These are phyloP conservation scores for Penicillium sp. DNA, from an alignment of 2,329 filamentous ascomycete genomes.

Conservation along the genomic window DNA sequence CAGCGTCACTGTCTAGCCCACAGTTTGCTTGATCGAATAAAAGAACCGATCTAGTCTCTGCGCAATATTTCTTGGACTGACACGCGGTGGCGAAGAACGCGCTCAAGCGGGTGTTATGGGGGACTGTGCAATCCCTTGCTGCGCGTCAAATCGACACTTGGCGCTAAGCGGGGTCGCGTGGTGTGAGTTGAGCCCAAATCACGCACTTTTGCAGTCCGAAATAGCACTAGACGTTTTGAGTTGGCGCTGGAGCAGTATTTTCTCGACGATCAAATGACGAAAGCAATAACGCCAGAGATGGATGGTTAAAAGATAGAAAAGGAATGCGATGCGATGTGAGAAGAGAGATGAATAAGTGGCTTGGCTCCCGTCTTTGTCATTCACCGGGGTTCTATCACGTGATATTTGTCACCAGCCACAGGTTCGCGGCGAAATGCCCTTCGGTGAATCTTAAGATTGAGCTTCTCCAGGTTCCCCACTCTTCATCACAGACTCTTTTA, in stretches of 20 bases:
- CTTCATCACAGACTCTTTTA: conserved; percentile 16
- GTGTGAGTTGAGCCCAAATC: conserved; percentile 2
- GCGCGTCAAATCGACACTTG: conserved; percentile 23
- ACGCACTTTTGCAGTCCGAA: neutral
- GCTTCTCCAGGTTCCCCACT: conserved; percentile 23
- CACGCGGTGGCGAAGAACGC: conserved; percentile 13
- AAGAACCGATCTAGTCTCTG: conserved; percentile 19
- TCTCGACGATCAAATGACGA: neutral
- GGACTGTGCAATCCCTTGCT: conserved; percentile 20
- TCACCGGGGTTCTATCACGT: neutral
- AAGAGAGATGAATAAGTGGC: conserved; percentile 1
- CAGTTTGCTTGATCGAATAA: conserved; percentile 28
- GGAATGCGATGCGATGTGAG: conserved; percentile 1
- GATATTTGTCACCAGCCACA: conserved; percentile 7
- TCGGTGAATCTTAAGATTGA: conserved; percentile 8
- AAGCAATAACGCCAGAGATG: neutral
- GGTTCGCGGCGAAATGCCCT: conserved; percentile 8
- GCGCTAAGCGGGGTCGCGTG: conserved; percentile 27
- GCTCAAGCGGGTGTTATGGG: conserved; percentile 12
- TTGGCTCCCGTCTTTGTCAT: conserved; percentile 7
- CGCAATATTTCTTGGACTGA: conserved; percentile 11
- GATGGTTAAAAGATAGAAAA: conserved; percentile 1
- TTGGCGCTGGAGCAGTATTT: neutral
- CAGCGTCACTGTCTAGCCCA: conserved; percentile 24
- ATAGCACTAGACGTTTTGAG: neutral